Conservation (phyloP, 352 stramenopile species). For the Pythium monospermum region DNA sequence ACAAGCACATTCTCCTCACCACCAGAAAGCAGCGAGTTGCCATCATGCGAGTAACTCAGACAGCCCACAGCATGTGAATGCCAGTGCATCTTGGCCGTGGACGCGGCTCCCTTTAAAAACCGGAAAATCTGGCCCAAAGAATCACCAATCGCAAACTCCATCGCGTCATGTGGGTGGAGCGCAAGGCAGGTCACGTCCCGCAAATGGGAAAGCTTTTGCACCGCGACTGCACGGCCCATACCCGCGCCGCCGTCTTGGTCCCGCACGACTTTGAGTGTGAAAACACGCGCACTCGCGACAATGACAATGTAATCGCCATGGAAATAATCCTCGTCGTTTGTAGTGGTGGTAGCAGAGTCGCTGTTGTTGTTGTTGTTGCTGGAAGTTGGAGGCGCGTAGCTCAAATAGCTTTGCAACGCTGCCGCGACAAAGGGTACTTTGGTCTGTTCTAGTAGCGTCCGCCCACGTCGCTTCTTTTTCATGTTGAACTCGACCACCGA, state of each 20-base stretch:
- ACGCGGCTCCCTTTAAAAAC: conserved; percentile 28
- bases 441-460: conserved; percentile 41
- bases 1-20: conserved; percentile 86
- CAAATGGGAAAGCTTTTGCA: conserved; percentile 42
- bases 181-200: conserved; percentile 56
- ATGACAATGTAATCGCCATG: conserved; percentile 52
- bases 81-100: conserved; percentile 75
- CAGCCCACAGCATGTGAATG: conserved; percentile 76
- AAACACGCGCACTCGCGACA: conserved; percentile 27
- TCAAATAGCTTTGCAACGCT: conserved; percentile 49
- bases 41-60: conserved; percentile 68
- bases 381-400: neutral
- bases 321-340: conserved; percentile 13
- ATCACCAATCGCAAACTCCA: conserved; percentile 70
- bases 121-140: conserved; percentile 57
- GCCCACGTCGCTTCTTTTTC: conserved; percentile 51
- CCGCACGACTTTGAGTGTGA: conserved; percentile 36
- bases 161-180: conserved; percentile 31
- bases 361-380: conserved; percentile 1
- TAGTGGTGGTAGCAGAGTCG: neutral
- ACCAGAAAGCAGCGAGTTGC: conserved; percentile 73
- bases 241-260: conserved; percentile 26
- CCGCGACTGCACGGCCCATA: conserved; percentile 23
- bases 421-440: conserved; percentile 46
- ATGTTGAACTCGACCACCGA: conserved; percentile 66